phyloP scores from a whole-genome alignment of 2,329 filamentous ascomycete species.

The Helminthosporium solani region DNA sequence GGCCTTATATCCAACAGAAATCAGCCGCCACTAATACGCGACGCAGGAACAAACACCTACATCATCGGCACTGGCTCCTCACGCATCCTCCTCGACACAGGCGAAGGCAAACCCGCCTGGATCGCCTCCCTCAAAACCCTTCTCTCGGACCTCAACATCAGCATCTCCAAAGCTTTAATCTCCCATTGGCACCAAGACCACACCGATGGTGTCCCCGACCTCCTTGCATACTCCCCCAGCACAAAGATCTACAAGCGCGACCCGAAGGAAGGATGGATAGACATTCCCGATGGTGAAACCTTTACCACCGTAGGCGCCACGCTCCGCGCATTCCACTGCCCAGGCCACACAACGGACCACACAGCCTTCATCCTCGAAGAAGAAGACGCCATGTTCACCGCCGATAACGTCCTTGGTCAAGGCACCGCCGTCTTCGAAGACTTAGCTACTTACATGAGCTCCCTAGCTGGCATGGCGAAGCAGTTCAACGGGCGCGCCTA shows the following conservation, averaged over 20 bases:
- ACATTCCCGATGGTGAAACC: conserved; percentile 59
- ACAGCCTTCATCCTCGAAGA: conserved; percentile 75
- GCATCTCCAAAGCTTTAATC: conserved; percentile 69
- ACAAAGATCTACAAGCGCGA: conserved; percentile 67
- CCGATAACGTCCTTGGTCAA: conserved; percentile 84
- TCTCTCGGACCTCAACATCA: conserved; percentile 67
- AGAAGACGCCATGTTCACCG: conserved; percentile 81
- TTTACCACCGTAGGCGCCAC: conserved; percentile 64
- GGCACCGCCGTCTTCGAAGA: conserved; percentile 86
- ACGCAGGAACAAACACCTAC: conserved; percentile 84
- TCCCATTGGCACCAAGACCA: conserved; percentile 96
- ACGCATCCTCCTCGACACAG: conserved; percentile 86
- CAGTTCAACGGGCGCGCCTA: conserved; percentile 71
- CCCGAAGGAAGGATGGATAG: conserved; percentile 51
- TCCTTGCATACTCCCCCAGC: conserved; percentile 64
- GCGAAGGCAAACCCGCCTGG: conserved; percentile 78
- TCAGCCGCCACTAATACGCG: not conserved
- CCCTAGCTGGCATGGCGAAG: conserved; percentile 66
- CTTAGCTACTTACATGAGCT: conserved; percentile 66
- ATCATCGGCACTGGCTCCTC: conserved; percentile 72
- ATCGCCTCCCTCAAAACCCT: conserved; percentile 62
- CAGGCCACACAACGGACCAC: conserved; percentile 81
- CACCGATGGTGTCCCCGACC: conserved; percentile 69
- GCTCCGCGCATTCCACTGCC: conserved; percentile 65
- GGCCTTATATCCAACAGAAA: not conserved